These are phyloP conservation scores for Eucalyptus grandis DNA, from an alignment of 345 rosid species.

Conservation along the genomic window DNA sequence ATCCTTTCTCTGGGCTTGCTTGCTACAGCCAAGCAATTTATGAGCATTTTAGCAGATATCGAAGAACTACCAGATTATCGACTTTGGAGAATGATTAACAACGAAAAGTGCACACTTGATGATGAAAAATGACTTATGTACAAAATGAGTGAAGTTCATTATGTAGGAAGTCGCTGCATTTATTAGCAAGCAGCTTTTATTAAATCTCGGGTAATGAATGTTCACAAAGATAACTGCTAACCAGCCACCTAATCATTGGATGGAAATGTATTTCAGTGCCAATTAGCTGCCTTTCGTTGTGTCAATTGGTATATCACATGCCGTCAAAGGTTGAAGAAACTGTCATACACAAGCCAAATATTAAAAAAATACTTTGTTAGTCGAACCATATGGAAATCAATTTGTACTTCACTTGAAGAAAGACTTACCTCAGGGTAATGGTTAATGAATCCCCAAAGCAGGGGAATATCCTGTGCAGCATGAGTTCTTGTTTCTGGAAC, in stretches of 20 bases:
- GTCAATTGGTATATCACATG: not conserved
- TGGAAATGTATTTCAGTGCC: not conserved
- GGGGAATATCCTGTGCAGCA: not conserved
- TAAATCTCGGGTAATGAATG: not conserved
- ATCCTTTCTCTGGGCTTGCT: not conserved
- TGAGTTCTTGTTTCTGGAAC: not conserved
- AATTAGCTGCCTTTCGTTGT: fast-evolving
- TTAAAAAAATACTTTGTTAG: not conserved
- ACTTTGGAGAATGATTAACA: too few species aligned
- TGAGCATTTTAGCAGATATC: too few species aligned
- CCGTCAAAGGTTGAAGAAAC: not conserved
- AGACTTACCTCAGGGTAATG: not conserved
- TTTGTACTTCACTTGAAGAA: not conserved
- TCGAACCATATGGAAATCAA: not conserved
- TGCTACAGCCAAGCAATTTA: too few species aligned
- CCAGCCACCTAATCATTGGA: not conserved
- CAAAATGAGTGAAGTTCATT: too few species aligned
- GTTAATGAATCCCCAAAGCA: not conserved
- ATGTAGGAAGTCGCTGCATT: not conserved
- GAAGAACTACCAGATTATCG: too few species aligned
- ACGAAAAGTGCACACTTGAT: too few species aligned
- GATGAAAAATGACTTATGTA: too few species aligned
- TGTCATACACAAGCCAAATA: not conserved
- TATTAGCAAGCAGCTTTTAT: not conserved
- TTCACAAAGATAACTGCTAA: not conserved